phyloP scores from a whole-genome alignment of 371 early-diverging fungal species.

The Mucor indicus region DNA sequence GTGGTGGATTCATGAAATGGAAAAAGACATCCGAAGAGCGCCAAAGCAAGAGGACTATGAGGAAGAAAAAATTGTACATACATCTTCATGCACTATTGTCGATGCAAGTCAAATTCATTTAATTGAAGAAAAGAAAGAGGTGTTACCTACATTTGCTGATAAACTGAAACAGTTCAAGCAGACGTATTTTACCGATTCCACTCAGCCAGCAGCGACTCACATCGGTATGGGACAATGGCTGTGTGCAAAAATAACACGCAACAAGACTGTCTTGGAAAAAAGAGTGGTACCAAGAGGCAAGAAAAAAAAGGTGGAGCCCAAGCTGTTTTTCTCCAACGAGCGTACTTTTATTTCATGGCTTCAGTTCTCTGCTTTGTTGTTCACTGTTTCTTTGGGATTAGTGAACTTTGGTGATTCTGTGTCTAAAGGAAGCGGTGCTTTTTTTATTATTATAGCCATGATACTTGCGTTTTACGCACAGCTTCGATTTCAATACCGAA shows the following conservation, averaged over 20 bases:
- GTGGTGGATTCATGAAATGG: conserved; percentile 91
- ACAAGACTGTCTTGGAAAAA: conserved; percentile 1
- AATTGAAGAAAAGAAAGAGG: not conserved
- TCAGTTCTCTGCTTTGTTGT: conserved; percentile 69
- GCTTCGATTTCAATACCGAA: conserved; percentile 83
- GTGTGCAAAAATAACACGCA: conserved; percentile 1
- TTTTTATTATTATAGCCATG: conserved; percentile 66
- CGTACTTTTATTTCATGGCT: conserved; percentile 93
- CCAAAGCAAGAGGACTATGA: not conserved
- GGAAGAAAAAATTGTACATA: not conserved
- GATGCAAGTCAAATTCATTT: not conserved
- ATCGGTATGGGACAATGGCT: conserved; percentile 11
- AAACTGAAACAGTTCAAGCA: not conserved
- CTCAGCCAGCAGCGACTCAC: not conserved
- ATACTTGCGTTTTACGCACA: conserved; percentile 73
- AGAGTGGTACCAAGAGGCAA: conserved; percentile 42
- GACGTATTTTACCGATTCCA: too few species aligned
- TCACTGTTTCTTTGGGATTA: conserved; percentile 70
- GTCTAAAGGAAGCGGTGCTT: conserved; percentile 60
- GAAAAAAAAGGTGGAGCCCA: conserved; percentile 79
- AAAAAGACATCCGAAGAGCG: conserved; percentile 72
- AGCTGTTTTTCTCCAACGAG: conserved; percentile 98
- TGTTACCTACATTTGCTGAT: not conserved
- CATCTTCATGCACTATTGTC: conserved; percentile 3
- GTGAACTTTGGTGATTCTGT: conserved; percentile 79